Percentiles rank a stretch among this genome's conserved stretches.
Conservation (phyloP, 345 rosid species). For the Eucalyptus marginata region DNA sequence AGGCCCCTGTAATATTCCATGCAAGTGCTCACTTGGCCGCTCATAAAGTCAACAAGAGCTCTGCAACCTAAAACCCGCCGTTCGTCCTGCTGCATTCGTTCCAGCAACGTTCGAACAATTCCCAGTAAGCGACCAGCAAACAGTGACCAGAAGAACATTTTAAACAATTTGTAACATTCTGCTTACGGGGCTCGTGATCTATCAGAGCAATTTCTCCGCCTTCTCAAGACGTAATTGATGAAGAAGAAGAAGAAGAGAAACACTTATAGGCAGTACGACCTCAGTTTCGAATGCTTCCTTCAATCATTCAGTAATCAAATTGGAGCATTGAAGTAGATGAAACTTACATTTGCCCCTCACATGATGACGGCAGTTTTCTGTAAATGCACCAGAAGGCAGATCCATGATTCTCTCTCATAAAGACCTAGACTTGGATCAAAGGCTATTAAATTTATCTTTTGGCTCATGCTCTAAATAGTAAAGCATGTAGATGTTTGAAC, state of each 20-base stretch:
- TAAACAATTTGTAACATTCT: not conserved
- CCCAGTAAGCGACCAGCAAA: conserved; percentile 74
- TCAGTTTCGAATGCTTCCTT: not conserved
- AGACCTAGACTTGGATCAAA: too few species aligned
- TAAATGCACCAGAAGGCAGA: conserved; percentile 62
- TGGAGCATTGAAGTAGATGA: not conserved
- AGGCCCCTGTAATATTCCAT: not conserved
- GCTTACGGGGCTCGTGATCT: too few species aligned
- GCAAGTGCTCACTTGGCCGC: conserved; percentile 46
- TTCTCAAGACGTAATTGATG: not conserved
- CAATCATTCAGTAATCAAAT: not conserved
- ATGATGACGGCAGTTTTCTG: conserved; percentile 46
- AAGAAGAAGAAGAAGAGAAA: not conserved
- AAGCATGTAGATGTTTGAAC: too few species aligned
- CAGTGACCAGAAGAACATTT: conserved; percentile 49
- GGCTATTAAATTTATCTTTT: too few species aligned
- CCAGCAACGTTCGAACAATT: conserved; percentile 60
- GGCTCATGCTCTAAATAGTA: too few species aligned
- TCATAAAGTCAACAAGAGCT: conserved; percentile 67
- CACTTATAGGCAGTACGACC: not conserved
- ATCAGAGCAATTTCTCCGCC: too few species aligned
- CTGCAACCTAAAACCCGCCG: conserved; percentile 59
- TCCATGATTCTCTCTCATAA: conserved; percentile 31
- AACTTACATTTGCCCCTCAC: conserved; percentile 82
- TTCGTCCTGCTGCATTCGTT: conserved; percentile 54